Conservation (phyloP, 108 stramenopile species). For the Conticribra guillardii region DNA sequence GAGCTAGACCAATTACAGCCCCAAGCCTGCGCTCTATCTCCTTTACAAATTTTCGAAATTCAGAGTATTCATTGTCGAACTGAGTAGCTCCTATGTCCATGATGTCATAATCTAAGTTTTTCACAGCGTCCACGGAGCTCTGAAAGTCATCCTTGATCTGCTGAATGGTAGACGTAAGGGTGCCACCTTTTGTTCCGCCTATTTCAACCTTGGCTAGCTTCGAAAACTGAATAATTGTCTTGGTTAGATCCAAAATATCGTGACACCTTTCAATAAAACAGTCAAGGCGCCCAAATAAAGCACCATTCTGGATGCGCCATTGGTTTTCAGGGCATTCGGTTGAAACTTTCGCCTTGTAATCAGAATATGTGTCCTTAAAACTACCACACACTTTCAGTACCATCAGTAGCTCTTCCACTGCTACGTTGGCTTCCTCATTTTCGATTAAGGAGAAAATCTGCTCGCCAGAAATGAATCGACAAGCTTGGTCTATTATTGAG, state of each 20-base stretch:
- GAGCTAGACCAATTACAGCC: constrained; percentile 82
- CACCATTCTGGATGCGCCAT: constrained; percentile 90
- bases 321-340: constrained; percentile 78
- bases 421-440: constrained; percentile 79
- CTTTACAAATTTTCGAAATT: constrained; percentile 79
- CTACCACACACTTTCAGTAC: constrained; percentile 76
- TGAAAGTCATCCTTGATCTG: constrained; percentile 86
- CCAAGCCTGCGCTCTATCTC: constrained; percentile 90
- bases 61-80: constrained; percentile 87
- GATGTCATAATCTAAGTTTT: constrained; percentile 87
- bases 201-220: constrained; percentile 89
- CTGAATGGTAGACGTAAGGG: constrained; percentile 80
- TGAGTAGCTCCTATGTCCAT: constrained; percentile 84
- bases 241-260: constrained; percentile 87
- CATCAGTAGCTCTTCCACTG: constrained; percentile 61
- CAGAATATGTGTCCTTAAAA: constrained; percentile 85
- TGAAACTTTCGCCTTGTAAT: constrained; percentile 83
- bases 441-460: constrained; percentile 85
- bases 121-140: constrained; percentile 69
- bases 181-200: constrained; percentile 89
- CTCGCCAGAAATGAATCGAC: constrained; percentile 83
- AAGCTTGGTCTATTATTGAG: constrained; percentile 81
- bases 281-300: constrained; percentile 91
- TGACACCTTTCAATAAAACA: constrained; percentile 89
- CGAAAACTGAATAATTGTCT: constrained; percentile 88